phyloP scores from a whole-genome alignment of 1,284 basidiomycete species.

The Cronartium ribicola region DNA sequence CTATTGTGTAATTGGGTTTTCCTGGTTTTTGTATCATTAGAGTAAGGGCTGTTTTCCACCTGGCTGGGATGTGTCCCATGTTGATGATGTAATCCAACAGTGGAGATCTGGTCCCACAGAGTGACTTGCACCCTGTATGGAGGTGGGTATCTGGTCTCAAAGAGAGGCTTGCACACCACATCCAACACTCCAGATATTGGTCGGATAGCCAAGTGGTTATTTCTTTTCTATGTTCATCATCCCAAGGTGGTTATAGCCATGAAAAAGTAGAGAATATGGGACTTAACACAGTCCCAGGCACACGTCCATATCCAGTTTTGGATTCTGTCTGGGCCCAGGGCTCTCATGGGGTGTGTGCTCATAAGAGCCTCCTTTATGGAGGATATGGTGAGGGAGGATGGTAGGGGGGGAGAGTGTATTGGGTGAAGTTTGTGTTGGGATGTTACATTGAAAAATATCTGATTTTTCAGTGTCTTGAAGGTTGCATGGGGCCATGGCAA shows the following conservation, averaged over 20 bases:
- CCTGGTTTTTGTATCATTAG: slow-evolving; percentile 19
- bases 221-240: too few relatives aligned
- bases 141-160: too few relatives aligned
- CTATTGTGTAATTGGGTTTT: slow-evolving; percentile 11
- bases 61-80: not conserved
- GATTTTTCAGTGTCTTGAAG: not conserved
- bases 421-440: not conserved
- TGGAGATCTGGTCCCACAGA: too few relatives aligned
- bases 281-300: not conserved
- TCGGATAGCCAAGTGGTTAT: too few relatives aligned
- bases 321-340: slow-evolving; percentile 8
- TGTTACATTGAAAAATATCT: not conserved
- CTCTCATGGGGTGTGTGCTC: not conserved
- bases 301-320: not conserved
- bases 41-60: slow-evolving; percentile 14
- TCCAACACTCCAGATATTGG: too few relatives aligned
- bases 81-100: not conserved
- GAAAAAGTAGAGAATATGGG: not conserved
- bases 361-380: not conserved
- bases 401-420: too few relatives aligned
- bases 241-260: too few relatives aligned
- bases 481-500: not conserved
- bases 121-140: too few relatives aligned
- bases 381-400: not conserved
- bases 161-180: too few relatives aligned